Evolutionary conservation across 2,329 filamentous ascomycete genomes (phyloP), one percentile per base, ranked within the genome.

Genomic region (Ophiobolus disseminans): DNA sequence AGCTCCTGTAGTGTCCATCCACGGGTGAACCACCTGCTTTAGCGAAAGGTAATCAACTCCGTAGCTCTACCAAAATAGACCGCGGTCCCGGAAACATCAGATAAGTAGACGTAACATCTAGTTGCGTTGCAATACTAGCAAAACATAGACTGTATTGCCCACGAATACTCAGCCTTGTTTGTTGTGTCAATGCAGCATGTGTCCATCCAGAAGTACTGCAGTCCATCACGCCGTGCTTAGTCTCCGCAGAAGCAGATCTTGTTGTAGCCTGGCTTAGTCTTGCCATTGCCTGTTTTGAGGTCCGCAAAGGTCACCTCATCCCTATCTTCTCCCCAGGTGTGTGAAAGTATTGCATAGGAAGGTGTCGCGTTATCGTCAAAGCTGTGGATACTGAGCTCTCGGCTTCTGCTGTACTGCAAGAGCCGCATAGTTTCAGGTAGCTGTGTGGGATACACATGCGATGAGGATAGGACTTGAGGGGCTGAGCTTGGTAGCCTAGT

Each of bases 271-370:
- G n/a, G n/a, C n/a, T n/a, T n/a, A n/a, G n/a, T n/a, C 34, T 47
- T 50, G 8, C 39, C 47, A 14, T 16, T 40, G 17, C 37, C 42
- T 36, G 35, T 36, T 22, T 11, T 21, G 17, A 54, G 20, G 23
- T 54, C 42, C 8, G 39, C 28, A 30, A 55, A 48, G 1, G 43
- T 38, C 10, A 51, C 48, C 39, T 55, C 51, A 4, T 48, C 17
- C 7, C 8, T 43, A 13, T 40, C 50, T 14, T n/a, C n/a, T n/a
- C n/a, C n/a, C n/a, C n/a, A n/a, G n/a, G n/a, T n/a, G n/a, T n/a
- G n/a, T n/a, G n/a, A 55, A n/a, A 55, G 55, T 44, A 44, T 37
- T 2, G 31, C 31, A 13, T 39, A 45, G 7, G 21, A 16, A 1
- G 42, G 42, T 37, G n/a, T 22, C 21, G 13, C 22, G 23, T 22